phyloP scores from a whole-genome alignment of 352 stramenopile species.

The Phytophthora cryptogea region DNA sequence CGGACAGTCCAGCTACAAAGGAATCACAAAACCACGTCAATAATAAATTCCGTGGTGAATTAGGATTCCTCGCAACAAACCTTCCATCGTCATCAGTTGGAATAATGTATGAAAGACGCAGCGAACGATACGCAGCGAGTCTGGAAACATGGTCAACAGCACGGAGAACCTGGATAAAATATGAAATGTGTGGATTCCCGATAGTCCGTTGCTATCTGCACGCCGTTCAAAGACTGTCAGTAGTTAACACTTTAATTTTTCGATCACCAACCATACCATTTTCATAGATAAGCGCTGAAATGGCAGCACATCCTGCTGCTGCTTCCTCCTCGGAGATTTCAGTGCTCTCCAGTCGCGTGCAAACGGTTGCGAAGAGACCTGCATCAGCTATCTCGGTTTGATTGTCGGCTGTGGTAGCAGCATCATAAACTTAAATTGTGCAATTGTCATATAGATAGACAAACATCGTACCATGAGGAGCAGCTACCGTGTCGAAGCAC shows the following conservation, averaged over 20 bases:
- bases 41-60: too few relatives aligned
- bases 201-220: conserved; percentile 31
- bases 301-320: conserved; percentile 29
- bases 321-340: conserved; percentile 28
- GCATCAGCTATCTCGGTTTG: conserved; percentile 45
- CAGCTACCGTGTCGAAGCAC: conserved; percentile 54
- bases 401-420: conserved; percentile 49
- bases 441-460: neutral
- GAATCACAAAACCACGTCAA: neutral
- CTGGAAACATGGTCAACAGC: conserved; percentile 27
- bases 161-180: conserved; percentile 32
- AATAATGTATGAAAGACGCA: conserved; percentile 47
- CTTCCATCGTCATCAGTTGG: conserved; percentile 43
- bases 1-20: conserved; percentile 19
- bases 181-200: conserved; percentile 31
- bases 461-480: conserved; percentile 43
- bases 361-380: conserved; percentile 41
- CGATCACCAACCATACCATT: conserved; percentile 31
- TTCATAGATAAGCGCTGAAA: conserved; percentile 49
- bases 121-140: conserved; percentile 27
- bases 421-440: neutral
- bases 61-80: too few relatives aligned
- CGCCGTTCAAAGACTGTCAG: neutral
- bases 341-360: conserved; percentile 18
- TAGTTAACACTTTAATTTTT: neutral